A percentile compares a stretch with the other conserved stretches of the same genome.
Evolutionary conservation across 1,139 yeast species (phyloP).

Genomic region (Zygosaccharomyces pseudobailii): DNA sequence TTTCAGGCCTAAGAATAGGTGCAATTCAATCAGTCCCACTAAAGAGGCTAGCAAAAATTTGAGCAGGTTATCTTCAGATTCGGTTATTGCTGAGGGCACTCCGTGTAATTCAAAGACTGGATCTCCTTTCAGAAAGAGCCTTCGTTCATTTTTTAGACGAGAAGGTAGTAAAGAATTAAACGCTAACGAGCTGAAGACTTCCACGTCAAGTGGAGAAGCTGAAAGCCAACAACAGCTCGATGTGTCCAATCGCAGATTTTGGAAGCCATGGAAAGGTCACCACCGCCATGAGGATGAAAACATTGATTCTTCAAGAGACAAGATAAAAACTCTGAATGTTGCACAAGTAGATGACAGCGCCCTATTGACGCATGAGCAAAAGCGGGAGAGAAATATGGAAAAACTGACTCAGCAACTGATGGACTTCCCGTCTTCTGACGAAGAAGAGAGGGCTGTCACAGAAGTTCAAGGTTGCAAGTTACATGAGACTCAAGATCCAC

Average conservation of each 20-base stretch:
- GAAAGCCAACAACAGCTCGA: not conserved
- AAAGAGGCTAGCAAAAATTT: slow-evolving; percentile 1
- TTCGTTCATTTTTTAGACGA: slow-evolving; percentile 15
- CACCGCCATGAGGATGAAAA: slow-evolving; percentile 7
- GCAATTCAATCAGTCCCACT: slow-evolving; percentile 1
- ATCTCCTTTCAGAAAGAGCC: slow-evolving; percentile 16
- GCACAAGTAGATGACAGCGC: slow-evolving; percentile 1
- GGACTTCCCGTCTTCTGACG: slow-evolving; percentile 1
- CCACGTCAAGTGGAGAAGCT: not conserved
- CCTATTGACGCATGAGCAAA: slow-evolving; percentile 10
- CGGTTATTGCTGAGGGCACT: slow-evolving; percentile 11
- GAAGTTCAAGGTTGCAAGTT: not conserved
- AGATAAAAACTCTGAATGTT: not conserved
- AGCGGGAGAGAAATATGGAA: slow-evolving; percentile 14
- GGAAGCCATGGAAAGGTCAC: slow-evolving; percentile 19
- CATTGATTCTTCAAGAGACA: not conserved
- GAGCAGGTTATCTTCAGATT: slow-evolving; percentile 1
- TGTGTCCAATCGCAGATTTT: slow-evolving; percentile 11
- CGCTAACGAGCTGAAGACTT: not conserved
- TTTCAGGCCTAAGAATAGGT: slow-evolving; percentile 7
- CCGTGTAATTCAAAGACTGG: slow-evolving; percentile 12
- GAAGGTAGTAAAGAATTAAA: slow-evolving; percentile 8
- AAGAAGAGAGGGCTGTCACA: not conserved
- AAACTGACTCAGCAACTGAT: slow-evolving; percentile 11
- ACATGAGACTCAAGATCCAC: not conserved